A percentile compares a stretch with the other conserved stretches of the same genome.
Evolutionary conservation across 768 basidiomycete genomes (phyloP).

Genomic region (Strobilomyces confusus): DNA sequence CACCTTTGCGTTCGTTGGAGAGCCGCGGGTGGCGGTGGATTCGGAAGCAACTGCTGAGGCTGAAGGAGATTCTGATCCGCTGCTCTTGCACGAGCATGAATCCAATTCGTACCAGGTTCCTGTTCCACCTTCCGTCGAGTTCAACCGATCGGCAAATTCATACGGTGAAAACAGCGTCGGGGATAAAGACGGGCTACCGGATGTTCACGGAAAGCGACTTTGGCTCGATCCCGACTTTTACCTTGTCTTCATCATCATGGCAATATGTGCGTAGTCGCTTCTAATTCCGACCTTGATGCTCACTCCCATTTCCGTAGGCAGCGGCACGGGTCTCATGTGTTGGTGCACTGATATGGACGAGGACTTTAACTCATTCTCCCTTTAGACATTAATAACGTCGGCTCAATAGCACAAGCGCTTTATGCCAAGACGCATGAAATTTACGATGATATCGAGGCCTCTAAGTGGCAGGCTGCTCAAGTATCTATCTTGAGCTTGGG

Average conservation of each 20-base stretch:
- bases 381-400: constrained; percentile 83
- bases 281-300: not conserved
- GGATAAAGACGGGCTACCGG: constrained; percentile 36
- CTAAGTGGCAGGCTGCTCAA: constrained; percentile 77
- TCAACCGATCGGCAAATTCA: constrained; percentile 15
- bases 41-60: constrained; percentile 14
- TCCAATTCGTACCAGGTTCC: constrained; percentile 22
- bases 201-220: constrained; percentile 52
- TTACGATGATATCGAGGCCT: constrained; percentile 66
- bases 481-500: constrained; percentile 79
- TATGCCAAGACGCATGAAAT: constrained; percentile 54
- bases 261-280: constrained; percentile 44
- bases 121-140: constrained; percentile 17
- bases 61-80: constrained; percentile 20
- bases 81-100: constrained; percentile 20
- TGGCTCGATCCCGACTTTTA: constrained; percentile 58
- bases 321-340: constrained; percentile 79
- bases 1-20: constrained; percentile 21
- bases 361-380: not conserved
- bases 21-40: constrained; percentile 15
- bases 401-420: constrained; percentile 67
- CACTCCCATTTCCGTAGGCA: constrained; percentile 39
- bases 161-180: not conserved
- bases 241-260: constrained; percentile 52
- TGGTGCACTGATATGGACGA: constrained; percentile 17